Percentiles rank a stretch among this genome's conserved stretches.
These are phyloP conservation scores for Collybia nuda DNA, from an alignment of 768 basidiomycete genomes.

Conservation along the genomic window DNA sequence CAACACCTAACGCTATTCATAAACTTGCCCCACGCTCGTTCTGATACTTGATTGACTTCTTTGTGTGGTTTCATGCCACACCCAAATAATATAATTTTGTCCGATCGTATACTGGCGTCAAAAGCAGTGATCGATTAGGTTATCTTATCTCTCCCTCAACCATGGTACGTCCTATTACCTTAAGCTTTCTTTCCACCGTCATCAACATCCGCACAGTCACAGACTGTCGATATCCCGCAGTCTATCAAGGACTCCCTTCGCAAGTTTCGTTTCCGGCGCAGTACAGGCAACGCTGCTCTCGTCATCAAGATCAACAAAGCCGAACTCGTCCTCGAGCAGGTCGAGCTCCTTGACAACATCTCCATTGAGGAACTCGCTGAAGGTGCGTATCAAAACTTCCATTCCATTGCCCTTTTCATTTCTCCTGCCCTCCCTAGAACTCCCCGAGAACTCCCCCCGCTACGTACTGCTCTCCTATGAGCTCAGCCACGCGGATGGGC, in stretches of 20 bases:
- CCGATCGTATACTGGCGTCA: no score
- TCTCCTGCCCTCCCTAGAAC: constrained; percentile 45
- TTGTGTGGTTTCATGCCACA: no score
- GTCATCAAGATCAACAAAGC: constrained; percentile 90
- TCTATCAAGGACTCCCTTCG: constrained; percentile 75
- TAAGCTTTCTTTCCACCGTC: not conserved
- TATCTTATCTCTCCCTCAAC: constrained; percentile 28
- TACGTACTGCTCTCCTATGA: constrained; percentile 86
- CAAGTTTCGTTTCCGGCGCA: constrained; percentile 78
- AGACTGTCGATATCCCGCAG: constrained; percentile 85
- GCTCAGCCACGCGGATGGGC: constrained; percentile 75
- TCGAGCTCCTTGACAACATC: constrained; percentile 75
- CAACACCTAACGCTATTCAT: no score
- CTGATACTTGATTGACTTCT: no score
- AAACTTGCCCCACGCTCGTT: no score
- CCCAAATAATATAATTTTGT: no score
- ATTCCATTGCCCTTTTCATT: not conserved
- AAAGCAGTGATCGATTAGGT: constrained; percentile 3
- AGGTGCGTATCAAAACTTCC: constrained; percentile 46
- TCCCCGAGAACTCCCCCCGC: constrained; percentile 85
- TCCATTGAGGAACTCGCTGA: constrained; percentile 85
- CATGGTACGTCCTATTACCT: constrained; percentile 36
- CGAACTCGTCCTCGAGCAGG: constrained; percentile 79
- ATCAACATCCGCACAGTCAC: constrained; percentile 38
- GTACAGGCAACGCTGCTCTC: constrained; percentile 72